A percentile compares a stretch with the other conserved stretches of the same genome.
Evolutionary conservation across 306 rosid species (phyloP).

Genomic region (Casuarina cunninghamiana): DNA sequence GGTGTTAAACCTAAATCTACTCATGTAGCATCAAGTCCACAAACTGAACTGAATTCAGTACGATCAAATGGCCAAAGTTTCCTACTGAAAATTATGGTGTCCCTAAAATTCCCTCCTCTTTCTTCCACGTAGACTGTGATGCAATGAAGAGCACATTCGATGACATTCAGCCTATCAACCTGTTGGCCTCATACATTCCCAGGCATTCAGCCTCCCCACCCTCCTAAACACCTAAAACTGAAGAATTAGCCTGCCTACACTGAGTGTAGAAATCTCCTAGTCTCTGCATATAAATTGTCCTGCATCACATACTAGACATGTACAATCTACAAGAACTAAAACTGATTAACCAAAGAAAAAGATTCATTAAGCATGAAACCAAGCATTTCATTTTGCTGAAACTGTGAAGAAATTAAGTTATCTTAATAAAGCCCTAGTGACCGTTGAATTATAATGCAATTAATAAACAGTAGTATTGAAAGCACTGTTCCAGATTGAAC

Average conservation of each 20-base stretch:
- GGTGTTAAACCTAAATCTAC: no score
- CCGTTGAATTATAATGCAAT: neutral
- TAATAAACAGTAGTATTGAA: neutral
- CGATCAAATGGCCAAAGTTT: neutral
- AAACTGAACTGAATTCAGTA: neutral
- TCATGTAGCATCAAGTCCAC: neutral
- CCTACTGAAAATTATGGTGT: neutral
- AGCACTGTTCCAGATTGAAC: neutral
- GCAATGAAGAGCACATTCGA: neutral
- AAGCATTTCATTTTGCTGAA: neutral
- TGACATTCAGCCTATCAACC: neutral
- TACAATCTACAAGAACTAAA: neutral
- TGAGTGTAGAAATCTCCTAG: neutral
- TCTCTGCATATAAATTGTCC: neutral
- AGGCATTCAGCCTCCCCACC: neutral
- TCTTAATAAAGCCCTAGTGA: neutral
- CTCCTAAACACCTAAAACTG: neutral
- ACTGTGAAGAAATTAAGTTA: neutral
- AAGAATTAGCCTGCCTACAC: neutral
- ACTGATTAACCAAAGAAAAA: neutral
- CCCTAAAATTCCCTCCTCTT: no score
- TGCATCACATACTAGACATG: neutral
- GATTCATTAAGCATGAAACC: neutral
- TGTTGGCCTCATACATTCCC: neutral
- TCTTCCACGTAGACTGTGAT: neutral